Percentiles rank a stretch among this genome's conserved stretches.
phyloP scores from a whole-genome alignment of 2,329 filamentous ascomycete genomes.

The Colletotrichum trifolii region DNA sequence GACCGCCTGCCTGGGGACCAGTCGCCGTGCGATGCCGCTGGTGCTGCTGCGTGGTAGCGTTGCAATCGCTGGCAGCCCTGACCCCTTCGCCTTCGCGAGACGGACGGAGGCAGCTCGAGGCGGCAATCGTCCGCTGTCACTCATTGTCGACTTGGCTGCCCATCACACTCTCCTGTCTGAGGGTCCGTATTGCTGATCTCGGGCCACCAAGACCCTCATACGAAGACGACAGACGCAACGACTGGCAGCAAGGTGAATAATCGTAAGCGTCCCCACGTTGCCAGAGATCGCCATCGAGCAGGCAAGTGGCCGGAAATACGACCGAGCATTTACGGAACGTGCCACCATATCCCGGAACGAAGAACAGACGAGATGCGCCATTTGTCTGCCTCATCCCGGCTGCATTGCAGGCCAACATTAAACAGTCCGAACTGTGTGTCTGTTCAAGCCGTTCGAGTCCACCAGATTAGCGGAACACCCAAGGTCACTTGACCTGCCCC shows the following conservation, averaged over 20 bases:
- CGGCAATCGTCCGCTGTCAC: constrained; percentile 31
- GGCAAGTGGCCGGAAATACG: too few species aligned
- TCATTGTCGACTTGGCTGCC: neutral
- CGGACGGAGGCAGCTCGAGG: constrained; percentile 25
- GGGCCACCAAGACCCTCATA: constrained; percentile 6
- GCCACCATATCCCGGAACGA: neutral
- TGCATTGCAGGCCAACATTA: too few species aligned
- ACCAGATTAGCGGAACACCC: neutral
- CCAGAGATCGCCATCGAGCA: neutral
- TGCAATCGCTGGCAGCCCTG: neutral
- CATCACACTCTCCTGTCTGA: too few species aligned
- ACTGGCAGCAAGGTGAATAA: too few species aligned
- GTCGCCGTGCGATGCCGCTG: constrained; percentile 16
- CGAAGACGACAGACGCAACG: constrained; percentile 29
- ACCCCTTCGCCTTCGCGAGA: too few species aligned
- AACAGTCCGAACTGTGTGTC: too few species aligned
- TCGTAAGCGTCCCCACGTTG: too few species aligned
- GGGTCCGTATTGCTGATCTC: too few species aligned
- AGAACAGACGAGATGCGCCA: constrained; percentile 7
- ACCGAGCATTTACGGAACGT: neutral
- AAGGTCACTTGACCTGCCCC: neutral
- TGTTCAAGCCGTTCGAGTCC: too few species aligned
- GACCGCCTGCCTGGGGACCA: constrained; percentile 26
- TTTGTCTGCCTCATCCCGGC: constrained; percentile 1
- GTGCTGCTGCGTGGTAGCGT: constrained; percentile 12